A percentile compares a stretch with the other conserved stretches of the same genome.
Evolutionary conservation across 345 rosid species (phyloP).

Genomic region (Rhizophora mangle): DNA sequence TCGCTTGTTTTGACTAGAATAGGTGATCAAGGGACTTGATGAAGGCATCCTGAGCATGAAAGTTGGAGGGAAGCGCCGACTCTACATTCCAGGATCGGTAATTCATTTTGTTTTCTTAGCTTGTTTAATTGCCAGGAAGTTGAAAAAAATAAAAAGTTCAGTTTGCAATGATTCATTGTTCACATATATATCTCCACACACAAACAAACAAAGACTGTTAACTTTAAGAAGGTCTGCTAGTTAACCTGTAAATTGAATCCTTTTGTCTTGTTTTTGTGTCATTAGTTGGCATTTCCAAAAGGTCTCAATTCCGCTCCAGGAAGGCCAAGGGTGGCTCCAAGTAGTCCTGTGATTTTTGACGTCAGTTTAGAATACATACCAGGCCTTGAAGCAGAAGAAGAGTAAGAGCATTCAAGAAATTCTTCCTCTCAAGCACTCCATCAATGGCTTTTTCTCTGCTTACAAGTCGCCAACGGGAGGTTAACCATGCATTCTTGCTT

Average conservation of each 20-base stretch:
- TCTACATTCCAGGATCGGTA: conserved; percentile 87
- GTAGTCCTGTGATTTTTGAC: conserved; percentile 79
- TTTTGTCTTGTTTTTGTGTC: conserved; percentile 1
- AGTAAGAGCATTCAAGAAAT: conserved; percentile 16
- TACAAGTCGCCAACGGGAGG: not conserved
- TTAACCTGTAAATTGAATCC: not conserved
- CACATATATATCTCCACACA: not conserved
- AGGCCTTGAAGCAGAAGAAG: conserved; percentile 75
- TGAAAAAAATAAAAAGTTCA: not conserved
- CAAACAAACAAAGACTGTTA: not conserved
- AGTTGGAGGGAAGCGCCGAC: conserved; percentile 86
- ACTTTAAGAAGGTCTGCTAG: not conserved
- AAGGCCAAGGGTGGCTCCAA: conserved; percentile 94
- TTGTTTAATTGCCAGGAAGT: no score
- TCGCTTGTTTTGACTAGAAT: conserved; percentile 25
- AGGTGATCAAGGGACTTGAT: conserved; percentile 97
- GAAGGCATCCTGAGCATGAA: conserved; percentile 90
- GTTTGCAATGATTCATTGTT: not conserved
- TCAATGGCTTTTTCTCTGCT: not conserved
- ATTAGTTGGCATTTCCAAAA: conserved; percentile 87
- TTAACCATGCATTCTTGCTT: conserved; percentile 1
- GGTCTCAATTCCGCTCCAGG: conserved; percentile 90
- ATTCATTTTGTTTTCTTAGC: conserved; percentile 5
- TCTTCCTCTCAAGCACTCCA: not conserved
- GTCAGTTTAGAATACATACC: conserved; percentile 92